A percentile compares a stretch with the other conserved stretches of the same genome.
These are phyloP conservation scores for Lasiosphaeriaceae sp. DNA, from an alignment of 495 filamentous ascomycete genomes.

Conservation along the genomic window DNA sequence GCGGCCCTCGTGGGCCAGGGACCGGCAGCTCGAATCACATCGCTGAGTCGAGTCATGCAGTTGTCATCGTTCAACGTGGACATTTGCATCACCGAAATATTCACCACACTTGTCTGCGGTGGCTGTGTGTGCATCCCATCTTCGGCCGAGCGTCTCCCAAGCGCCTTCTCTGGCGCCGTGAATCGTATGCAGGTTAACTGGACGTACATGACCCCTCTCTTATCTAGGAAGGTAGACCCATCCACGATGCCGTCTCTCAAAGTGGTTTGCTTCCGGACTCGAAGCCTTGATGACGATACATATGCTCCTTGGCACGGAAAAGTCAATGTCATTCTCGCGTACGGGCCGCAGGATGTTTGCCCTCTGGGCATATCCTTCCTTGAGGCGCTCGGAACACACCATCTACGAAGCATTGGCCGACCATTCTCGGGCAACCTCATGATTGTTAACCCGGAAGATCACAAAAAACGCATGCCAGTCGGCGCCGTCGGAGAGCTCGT, in stretches of 20 bases:
- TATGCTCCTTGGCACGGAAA: constrained; percentile 40
- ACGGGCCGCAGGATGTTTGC: constrained; percentile 42
- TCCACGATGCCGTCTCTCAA: constrained; percentile 32
- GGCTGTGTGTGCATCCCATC: constrained; percentile 50
- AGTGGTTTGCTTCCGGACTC: constrained; percentile 43
- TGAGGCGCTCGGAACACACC: constrained; percentile 32
- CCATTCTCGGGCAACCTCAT: constrained; percentile 42
- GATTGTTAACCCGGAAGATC: constrained; percentile 47
- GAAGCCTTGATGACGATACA: constrained; percentile 39
- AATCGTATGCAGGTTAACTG: constrained; percentile 46
- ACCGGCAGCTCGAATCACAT: constrained; percentile 43
- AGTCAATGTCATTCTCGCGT: constrained; percentile 42
- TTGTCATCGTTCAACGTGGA: constrained; percentile 69
- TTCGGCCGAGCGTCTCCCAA: constrained; percentile 29
- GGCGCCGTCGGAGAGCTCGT: constrained; percentile 47
- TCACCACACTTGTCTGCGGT: constrained; percentile 57
- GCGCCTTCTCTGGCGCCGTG: constrained; percentile 35
- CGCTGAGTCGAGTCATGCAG: constrained; percentile 56
- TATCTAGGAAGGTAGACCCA: constrained; percentile 42
- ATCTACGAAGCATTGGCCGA: constrained; percentile 36
- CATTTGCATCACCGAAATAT: constrained; percentile 60
- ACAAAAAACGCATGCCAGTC: constrained; percentile 41
- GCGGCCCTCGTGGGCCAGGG: constrained; percentile 46
- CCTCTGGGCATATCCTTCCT: constrained; percentile 44
- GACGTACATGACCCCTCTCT: constrained; percentile 44